Evolutionary conservation across 768 basidiomycete species (phyloP).

Genomic region (Podaxis sp.): DNA sequence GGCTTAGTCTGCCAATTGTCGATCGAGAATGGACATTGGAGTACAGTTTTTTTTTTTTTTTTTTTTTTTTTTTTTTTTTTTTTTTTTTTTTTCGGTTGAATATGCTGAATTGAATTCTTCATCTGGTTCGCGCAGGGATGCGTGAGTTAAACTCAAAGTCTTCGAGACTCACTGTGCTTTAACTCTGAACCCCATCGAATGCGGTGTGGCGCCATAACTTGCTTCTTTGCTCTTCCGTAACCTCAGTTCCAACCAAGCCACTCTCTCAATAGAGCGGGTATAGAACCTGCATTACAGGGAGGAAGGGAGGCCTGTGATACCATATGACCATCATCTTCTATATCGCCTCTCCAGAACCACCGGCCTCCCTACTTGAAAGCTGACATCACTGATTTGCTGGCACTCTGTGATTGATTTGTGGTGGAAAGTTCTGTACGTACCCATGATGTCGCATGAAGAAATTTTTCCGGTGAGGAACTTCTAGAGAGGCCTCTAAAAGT

Average conservation of each 20-base stretch:
- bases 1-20: neutral
- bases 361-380: neutral
- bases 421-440: too few relatives aligned
- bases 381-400: neutral
- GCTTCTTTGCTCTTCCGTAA: neutral
- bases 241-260: neutral
- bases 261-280: neutral
- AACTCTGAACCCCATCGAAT: neutral
- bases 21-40: neutral
- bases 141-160: neutral
- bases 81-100: too few relatives aligned
- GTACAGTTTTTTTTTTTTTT: neutral
- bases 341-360: constrained; percentile 1
- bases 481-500: neutral
- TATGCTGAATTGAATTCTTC: too few relatives aligned
- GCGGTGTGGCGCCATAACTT: neutral
- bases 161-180: neutral
- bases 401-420: neutral
- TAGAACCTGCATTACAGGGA: neutral
- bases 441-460: too few relatives aligned
- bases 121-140: too few relatives aligned
- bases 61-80: too few relatives aligned
- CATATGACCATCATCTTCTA: neutral
- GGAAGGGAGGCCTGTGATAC: neutral
- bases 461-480: neutral